Percentiles rank a stretch among this genome's conserved stretches.
phyloP scores from a whole-genome alignment of 2,329 filamentous ascomycete genomes.

The Teratosphaeriaceae sp. region DNA sequence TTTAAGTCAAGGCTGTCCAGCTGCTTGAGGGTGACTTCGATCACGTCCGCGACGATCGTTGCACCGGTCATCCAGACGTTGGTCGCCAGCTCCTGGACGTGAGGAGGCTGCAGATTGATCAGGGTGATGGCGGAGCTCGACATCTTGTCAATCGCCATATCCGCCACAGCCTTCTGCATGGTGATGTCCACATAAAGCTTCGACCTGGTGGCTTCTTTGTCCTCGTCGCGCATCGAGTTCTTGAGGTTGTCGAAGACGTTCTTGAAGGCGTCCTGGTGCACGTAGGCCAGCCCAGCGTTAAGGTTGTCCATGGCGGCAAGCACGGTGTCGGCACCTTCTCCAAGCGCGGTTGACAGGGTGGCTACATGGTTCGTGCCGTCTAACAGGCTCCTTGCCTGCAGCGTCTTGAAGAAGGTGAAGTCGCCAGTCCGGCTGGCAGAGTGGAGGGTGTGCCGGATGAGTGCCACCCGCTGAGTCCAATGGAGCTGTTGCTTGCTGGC shows the following conservation, averaged over 20 bases:
- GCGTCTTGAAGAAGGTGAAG: constrained; percentile 42
- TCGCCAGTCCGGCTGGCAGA: constrained; percentile 37
- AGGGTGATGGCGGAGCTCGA: constrained; percentile 38
- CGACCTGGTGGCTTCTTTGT: constrained; percentile 24
- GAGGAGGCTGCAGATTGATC: constrained; percentile 35
- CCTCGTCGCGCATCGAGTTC: constrained; percentile 27
- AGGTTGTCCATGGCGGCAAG: constrained; percentile 41
- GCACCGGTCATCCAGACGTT: constrained; percentile 40
- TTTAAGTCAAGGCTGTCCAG: constrained; percentile 34
- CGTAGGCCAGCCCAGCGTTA: constrained; percentile 40
- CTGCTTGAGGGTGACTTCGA: constrained; percentile 36
- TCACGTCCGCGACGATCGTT: constrained; percentile 40
- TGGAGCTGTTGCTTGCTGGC: constrained; percentile 31
- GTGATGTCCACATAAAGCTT: constrained; percentile 38
- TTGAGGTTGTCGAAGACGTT: constrained; percentile 39
- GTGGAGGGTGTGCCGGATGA: constrained; percentile 41
- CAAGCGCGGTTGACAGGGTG: constrained; percentile 33
- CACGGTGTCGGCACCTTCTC: constrained; percentile 37
- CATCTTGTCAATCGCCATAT: constrained; percentile 42
- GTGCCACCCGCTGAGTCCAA: constrained; percentile 41
- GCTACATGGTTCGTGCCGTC: constrained; percentile 41
- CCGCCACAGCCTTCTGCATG: constrained; percentile 40
- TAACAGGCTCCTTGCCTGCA: constrained; percentile 38
- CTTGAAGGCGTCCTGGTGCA: constrained; percentile 42
- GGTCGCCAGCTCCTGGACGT: constrained; percentile 36